Percentiles rank a stretch among this genome's conserved stretches.
Conservation (phyloP, 768 basidiomycete species). For the Vishniacozyma victoriae region DNA sequence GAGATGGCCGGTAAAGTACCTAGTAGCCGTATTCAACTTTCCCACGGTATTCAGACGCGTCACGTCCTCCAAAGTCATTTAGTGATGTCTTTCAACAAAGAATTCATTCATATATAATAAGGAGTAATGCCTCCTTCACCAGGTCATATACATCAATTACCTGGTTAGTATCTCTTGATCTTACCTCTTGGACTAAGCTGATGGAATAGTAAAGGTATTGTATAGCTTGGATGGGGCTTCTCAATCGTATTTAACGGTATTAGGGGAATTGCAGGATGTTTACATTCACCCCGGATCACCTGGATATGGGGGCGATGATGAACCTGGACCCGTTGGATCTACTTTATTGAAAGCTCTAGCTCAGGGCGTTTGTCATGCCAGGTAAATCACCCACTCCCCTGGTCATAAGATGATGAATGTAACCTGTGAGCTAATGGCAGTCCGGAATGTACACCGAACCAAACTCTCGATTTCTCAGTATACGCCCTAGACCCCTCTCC, state of each 20-base stretch:
- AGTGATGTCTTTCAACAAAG: too few relatives aligned
- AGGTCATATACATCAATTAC: slow-evolving; percentile 35
- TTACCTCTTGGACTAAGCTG: not conserved
- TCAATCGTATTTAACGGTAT: slow-evolving; percentile 34
- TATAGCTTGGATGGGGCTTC: slow-evolving; percentile 28
- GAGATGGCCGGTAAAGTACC: too few relatives aligned
- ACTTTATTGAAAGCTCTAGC: slow-evolving; percentile 30
- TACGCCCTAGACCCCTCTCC: slow-evolving; percentile 36
- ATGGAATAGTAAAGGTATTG: slow-evolving; percentile 33
- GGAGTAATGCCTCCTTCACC: slow-evolving; percentile 37
- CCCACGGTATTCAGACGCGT: too few relatives aligned
- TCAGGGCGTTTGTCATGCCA: slow-evolving; percentile 38
- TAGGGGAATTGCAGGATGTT: slow-evolving; percentile 30
- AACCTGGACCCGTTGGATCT: slow-evolving; percentile 16
- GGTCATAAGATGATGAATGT: not conserved
- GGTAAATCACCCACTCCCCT: slow-evolving; percentile 13
- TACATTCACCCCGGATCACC: slow-evolving; percentile 27
- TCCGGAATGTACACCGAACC: slow-evolving; percentile 39
- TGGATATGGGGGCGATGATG: not conserved
- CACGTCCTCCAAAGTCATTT: too few relatives aligned
- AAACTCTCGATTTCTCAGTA: slow-evolving; percentile 32
- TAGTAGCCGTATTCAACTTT: too few relatives aligned
- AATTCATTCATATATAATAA: too few relatives aligned
- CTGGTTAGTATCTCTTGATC: slow-evolving; percentile 14
- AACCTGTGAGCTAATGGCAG: slow-evolving; percentile 8